Base-by-base conservation (phyloP, 768 basidiomycete species). In the Kwoniella pini region DNA sequence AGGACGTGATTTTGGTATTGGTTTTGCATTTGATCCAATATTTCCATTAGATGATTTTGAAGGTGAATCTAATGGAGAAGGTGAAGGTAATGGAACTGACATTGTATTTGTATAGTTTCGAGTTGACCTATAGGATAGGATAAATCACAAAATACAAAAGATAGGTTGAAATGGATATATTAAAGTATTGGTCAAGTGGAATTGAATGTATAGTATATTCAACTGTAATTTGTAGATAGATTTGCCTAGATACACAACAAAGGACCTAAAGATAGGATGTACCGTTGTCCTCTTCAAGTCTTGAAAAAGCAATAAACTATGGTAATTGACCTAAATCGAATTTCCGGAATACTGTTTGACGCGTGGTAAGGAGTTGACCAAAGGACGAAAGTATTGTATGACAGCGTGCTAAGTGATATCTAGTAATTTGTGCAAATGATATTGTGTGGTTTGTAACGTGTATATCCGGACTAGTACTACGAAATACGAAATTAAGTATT, bases 81-180 rank as follows among this genome's bases (percentile, higher is more conserved):
- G 65, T 4, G 67, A 65, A 17, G 70, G 70, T 22, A 72, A 63
- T 1, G 70, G 70, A 36, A 72, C 67, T 21, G 70, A 72, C 70
- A 72, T 72, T 21, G n/a, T 57, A 27, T 44, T n/a, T n/a, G n/a
- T n/a, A n/a, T n/a, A n/a, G n/a, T n/a, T n/a, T n/a, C n/a, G n/a
- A n/a, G n/a, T n/a, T n/a, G n/a, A n/a, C n/a, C n/a, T n/a, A n/a
- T n/a, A n/a, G n/a, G n/a, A n/a, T n/a, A n/a, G n/a, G n/a, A n/a
- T n/a, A n/a, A n/a, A n/a, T n/a, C n/a, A n/a, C n/a, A n/a, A n/a
- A n/a, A n/a, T n/a, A n/a, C n/a, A n/a, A n/a, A n/a, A n/a, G n/a
- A n/a, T n/a, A 9, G 30, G 11, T 24, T 30, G 19, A 3, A 46
- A 46, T 5, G 19, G n/a, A n/a, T n/a, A n/a, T n/a, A n/a, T n/a